Base-by-base conservation (phyloP, 2,329 filamentous ascomycete species). In the Pseudogymnoascus sp. region DNA sequence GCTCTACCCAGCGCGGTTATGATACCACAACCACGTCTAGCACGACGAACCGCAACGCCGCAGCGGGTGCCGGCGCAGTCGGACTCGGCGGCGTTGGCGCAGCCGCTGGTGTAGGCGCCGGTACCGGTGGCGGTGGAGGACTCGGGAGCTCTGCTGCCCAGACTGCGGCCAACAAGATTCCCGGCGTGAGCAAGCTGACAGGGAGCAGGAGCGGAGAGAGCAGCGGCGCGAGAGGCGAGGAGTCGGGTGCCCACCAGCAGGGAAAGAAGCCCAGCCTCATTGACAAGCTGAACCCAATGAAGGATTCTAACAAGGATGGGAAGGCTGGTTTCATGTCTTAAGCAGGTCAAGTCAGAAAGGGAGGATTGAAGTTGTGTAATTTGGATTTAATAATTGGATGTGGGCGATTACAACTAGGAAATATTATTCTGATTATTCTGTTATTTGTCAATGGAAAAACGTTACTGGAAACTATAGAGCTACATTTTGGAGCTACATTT, bases 271-370 rank as follows among this genome's bases (percentile, higher is more conserved):
- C 81, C 1, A 74, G 76, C 14, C 66, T 86, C 65, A 71, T 82
- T 73, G 78, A 84, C 64, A 81, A 79, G 71, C 65, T 85, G 39
- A 85, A 86, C 74, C 83, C 83, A 1, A 78, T 74, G 73, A 77
- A 75, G 43, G 82, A 85, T 69, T 67, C 82, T 28, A 77, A 84
- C 67, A 75, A 79, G 41, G 83, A 86, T 73, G 83, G 83, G 65
- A 83, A 84, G 77, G 73, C 75, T 28, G 83, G 82, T 2, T 68
- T 85, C 67, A 81, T 83, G 79, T 73, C 79, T 62, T 83, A 79
- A 57, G 61, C 25, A 16, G 25, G 14, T 61, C 14, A 21, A 39
- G 13, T 23, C 19, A 39, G 23, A 61, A 6, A 6, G 19, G 19
- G 23, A 11, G 36, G 6, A 34, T 34, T 57, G n/a, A 19, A 21